These are phyloP conservation scores for Irpex lacteus DNA, from an alignment of 1,284 basidiomycete species.

Conservation along the genomic window DNA sequence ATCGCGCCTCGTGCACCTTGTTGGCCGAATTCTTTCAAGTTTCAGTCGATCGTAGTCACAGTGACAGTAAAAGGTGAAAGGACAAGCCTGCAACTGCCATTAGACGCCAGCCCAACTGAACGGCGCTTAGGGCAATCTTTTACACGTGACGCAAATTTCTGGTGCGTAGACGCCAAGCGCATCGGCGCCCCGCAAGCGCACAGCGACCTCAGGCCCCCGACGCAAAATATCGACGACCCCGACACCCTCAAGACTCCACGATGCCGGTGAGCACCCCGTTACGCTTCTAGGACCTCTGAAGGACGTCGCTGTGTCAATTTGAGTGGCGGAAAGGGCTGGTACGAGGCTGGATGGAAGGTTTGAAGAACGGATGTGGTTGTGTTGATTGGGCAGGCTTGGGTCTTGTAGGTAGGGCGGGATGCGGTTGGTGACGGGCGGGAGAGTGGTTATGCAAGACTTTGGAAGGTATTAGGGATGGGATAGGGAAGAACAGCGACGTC, in stretches of 20 bases:
- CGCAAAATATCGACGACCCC: slow-evolving; percentile 12
- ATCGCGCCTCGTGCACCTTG: background rate
- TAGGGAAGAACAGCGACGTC: background rate
- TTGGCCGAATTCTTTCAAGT: background rate
- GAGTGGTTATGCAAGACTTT: background rate
- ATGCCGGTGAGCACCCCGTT: slow-evolving; percentile 15
- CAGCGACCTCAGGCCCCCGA: slow-evolving; percentile 1
- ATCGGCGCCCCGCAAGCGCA: background rate
- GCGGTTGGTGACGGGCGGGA: background rate
- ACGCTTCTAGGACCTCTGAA: slow-evolving; percentile 8
- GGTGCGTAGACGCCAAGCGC: background rate
- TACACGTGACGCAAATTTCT: background rate
- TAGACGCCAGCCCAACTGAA: too few species aligned
- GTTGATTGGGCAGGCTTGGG: background rate
- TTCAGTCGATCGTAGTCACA: background rate
- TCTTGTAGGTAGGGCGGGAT: background rate
- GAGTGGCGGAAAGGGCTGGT: slow-evolving; percentile 3
- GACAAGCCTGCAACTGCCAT: background rate
- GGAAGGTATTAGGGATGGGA: background rate
- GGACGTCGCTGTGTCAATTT: slow-evolving; percentile 9
- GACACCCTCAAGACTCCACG: slow-evolving; percentile 15
- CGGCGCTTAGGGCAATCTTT: background rate
- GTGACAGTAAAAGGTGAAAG: background rate
- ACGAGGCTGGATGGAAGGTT: slow-evolving; percentile 12
- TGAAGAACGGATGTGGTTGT: slow-evolving; percentile 5